Percentiles rank a stretch among this genome's conserved stretches.
Conservation (phyloP, 2,329 filamentous ascomycete species). For the Drechslerella stenobrocha region DNA sequence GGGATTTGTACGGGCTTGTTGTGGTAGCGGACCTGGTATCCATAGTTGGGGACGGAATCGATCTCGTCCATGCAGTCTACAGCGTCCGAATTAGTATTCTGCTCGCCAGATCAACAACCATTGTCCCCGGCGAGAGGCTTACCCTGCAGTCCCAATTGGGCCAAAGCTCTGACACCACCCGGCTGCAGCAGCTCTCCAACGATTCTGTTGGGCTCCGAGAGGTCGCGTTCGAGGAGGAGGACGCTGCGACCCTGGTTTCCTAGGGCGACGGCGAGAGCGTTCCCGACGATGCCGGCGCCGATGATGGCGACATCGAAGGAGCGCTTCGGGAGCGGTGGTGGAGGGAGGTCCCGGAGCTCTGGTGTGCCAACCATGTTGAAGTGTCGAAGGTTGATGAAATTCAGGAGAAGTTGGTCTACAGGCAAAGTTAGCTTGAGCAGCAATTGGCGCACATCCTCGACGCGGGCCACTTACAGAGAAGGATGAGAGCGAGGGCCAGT, state of each 20-base stretch:
- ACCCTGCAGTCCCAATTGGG: conserved; percentile 71
- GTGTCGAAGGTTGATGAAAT: not conserved
- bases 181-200: conserved; percentile 95
- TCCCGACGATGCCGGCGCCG: conserved; percentile 87
- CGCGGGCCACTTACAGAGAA: too few species aligned
- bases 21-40: conserved; percentile 86
- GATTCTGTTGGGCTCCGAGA: conserved; percentile 93
- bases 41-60: conserved; percentile 77
- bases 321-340: conserved; percentile 34
- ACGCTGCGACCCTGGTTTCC: conserved; percentile 89
- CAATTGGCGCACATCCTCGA: too few species aligned
- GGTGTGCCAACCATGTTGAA: conserved; percentile 45
- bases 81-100: conserved; percentile 37
- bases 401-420: too few species aligned
- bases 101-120: conserved; percentile 11
- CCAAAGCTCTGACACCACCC: conserved; percentile 79
- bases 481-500: too few species aligned
- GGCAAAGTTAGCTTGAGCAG: too few species aligned
- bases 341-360: conserved; percentile 39
- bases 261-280: conserved; percentile 79
- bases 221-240: conserved; percentile 80
- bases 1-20: conserved; percentile 72
- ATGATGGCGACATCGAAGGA: conserved; percentile 78
- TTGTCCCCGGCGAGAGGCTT: not conserved
- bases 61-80: conserved; percentile 80